A percentile compares a stretch with the other conserved stretches of the same genome.
phyloP scores from a whole-genome alignment of 768 basidiomycete species.

The Boletus reticulatus region DNA sequence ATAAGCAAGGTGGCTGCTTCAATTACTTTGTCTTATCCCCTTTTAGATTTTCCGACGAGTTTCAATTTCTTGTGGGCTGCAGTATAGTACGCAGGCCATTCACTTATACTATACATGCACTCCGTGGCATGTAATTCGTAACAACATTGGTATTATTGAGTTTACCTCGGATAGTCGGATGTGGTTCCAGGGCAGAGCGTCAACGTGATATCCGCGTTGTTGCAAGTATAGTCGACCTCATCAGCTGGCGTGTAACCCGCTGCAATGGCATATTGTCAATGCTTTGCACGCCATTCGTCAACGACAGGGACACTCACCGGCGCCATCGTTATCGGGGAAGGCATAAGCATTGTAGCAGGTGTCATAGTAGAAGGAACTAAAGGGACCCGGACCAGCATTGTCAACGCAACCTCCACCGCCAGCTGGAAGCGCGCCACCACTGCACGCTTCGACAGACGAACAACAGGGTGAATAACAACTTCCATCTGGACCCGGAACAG shows the following conservation, averaged over 20 bases:
- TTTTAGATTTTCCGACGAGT: no score
- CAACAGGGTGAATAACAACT: constrained; percentile 32
- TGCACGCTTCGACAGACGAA: constrained; percentile 28
- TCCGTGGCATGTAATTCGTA: not conserved
- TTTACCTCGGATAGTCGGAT: constrained; percentile 3
- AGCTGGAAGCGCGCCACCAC: constrained; percentile 26
- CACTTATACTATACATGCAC: not conserved
- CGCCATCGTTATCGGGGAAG: constrained; percentile 33
- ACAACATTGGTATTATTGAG: no score
- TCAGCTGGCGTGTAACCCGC: constrained; percentile 29
- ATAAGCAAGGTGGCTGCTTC: not conserved
- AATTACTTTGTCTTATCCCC: not conserved
- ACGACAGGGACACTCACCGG: no score
- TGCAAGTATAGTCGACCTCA: constrained; percentile 18
- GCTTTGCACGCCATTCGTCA: not conserved
- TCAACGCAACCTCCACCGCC: constrained; percentile 27
- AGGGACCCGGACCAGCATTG: constrained; percentile 29
- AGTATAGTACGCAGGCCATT: not conserved
- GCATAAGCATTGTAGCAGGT: constrained; percentile 30
- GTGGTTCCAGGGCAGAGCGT: constrained; percentile 21
- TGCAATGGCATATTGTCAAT: constrained; percentile 5
- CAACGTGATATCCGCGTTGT: constrained; percentile 15
- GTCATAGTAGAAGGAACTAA: constrained; percentile 29
- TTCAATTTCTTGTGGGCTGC: not conserved
- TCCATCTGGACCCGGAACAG: constrained; percentile 25